Percentiles rank a stretch among this genome's conserved stretches.
phyloP scores from a whole-genome alignment of 176 grass and related monocot species.

The Alloteropsis semialata region DNA sequence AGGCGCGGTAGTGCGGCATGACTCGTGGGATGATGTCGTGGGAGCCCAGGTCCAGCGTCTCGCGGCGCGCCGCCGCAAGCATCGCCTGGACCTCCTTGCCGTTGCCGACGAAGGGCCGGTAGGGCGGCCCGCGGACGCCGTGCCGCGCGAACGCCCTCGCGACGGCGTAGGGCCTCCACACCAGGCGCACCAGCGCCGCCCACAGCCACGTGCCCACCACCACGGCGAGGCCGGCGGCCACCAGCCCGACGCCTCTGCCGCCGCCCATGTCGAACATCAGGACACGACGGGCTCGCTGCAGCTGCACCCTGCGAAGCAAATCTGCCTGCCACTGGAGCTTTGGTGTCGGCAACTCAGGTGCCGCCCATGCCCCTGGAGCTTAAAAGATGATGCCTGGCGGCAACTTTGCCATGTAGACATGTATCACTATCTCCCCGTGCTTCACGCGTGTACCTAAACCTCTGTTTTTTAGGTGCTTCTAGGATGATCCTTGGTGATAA shows the following conservation, averaged over 20 bases:
- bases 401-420: too few relatives aligned
- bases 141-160: conserved; percentile 26
- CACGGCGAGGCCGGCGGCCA: background rate
- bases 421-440: too few relatives aligned
- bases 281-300: too few relatives aligned
- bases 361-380: too few relatives aligned
- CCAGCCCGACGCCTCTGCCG: background rate
- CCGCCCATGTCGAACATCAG: too few relatives aligned
- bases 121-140: conserved; percentile 41
- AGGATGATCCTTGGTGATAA: too few relatives aligned
- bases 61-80: conserved; percentile 25
- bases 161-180: conserved; percentile 39
- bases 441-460: too few relatives aligned
- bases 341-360: too few relatives aligned
- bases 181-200: conserved; percentile 14
- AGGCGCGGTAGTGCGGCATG: conserved; percentile 25
- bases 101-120: conserved; percentile 41
- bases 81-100: conserved; percentile 28
- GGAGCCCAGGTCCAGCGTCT: conserved; percentile 23
- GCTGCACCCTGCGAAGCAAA: too few relatives aligned
- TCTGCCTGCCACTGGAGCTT: too few relatives aligned
- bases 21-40: conserved; percentile 47
- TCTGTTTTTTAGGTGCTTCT: too few relatives aligned
- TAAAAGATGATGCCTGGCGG: too few relatives aligned
- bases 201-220: conserved; percentile 21